phyloP scores from a whole-genome alignment of 2,329 filamentous ascomycete genomes.

The Alternaria novae-zelandiae region DNA sequence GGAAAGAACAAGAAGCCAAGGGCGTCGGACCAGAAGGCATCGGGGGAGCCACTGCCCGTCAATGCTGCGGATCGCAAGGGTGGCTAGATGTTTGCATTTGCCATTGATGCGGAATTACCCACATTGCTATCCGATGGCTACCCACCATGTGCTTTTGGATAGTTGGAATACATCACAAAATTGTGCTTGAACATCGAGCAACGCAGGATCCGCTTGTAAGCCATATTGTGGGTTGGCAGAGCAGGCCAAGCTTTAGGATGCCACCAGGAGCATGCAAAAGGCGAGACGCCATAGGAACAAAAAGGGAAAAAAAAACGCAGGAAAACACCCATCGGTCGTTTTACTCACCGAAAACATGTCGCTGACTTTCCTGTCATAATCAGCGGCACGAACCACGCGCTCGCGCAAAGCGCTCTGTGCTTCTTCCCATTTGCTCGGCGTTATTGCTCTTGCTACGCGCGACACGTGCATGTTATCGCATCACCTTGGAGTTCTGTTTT shows the following conservation, averaged over 20 bases:
- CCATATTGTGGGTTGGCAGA: not conserved
- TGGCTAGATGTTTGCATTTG: slow-evolving; percentile 36
- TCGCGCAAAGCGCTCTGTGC: slow-evolving; percentile 12
- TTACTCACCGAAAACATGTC: not conserved
- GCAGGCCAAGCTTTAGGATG: not conserved
- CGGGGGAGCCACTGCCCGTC: slow-evolving; percentile 52
- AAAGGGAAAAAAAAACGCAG: not conserved
- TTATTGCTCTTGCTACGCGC: slow-evolving; percentile 11
- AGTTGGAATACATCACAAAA: not conserved
- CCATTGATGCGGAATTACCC: not conserved
- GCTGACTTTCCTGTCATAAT: slow-evolving; percentile 8
- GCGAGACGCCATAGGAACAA: not conserved
- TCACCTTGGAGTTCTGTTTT: slow-evolving; percentile 24
- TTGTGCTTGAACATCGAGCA: not conserved
- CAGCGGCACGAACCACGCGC: slow-evolving; percentile 7
- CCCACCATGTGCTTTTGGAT: not conserved
- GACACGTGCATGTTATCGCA: slow-evolving; percentile 20
- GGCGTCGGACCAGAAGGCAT: slow-evolving; percentile 35
- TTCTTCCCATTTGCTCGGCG: slow-evolving; percentile 2
- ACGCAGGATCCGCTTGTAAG: not conserved
- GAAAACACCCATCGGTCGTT: not conserved
- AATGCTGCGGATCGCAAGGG: slow-evolving; percentile 56
- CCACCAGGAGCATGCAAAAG: not conserved
- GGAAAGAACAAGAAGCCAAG: slow-evolving; percentile 38
- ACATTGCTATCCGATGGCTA: not conserved